Conservation (phyloP, 441 rosid species). For the Metrosideros polymorpha region DNA sequence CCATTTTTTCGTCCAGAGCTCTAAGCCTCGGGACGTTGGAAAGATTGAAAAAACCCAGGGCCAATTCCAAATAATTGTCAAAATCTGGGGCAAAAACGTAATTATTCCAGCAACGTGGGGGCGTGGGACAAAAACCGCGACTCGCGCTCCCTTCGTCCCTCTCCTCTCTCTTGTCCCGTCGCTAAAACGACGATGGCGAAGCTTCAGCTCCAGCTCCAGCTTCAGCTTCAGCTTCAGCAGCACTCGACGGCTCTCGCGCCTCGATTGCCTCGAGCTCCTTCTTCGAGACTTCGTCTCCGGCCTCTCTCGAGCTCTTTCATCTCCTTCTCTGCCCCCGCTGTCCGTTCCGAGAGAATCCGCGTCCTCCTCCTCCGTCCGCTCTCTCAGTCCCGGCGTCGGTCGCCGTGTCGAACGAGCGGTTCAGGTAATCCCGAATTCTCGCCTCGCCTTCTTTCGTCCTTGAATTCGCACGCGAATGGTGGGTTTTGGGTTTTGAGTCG, state of each 20-base stretch:
- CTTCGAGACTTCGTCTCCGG: not conserved
- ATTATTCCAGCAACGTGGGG: not conserved
- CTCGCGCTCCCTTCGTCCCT: not conserved
- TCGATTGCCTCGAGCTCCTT: constrained; percentile 9
- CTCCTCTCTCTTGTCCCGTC: not conserved
- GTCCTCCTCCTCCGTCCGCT: not conserved
- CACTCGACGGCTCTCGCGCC: not conserved
- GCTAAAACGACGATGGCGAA: constrained; percentile 8
- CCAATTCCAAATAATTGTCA: not conserved
- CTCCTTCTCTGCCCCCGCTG: not conserved
- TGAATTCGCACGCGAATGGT: not conserved
- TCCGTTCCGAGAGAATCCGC: not conserved
- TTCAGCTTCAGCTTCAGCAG: not conserved
- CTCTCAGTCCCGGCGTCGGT: constrained; percentile 2
- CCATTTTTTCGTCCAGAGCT: not conserved
- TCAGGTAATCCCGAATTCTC: constrained; percentile 14
- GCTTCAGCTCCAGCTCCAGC: constrained; percentile 24
- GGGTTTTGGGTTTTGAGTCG: not conserved
- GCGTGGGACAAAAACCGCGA: not conserved
- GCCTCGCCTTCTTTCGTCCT: not conserved
- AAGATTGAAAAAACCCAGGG: rapidly evolving
- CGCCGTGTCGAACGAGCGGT: constrained; percentile 8
- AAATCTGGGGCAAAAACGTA: not conserved
- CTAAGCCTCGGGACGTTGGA: not conserved
- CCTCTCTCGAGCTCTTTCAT: not conserved